Evolutionary conservation across 257 asterid genomes (phyloP), one percentile per base, ranked within the genome.

Genomic region (Gentiana macrophylla): DNA sequence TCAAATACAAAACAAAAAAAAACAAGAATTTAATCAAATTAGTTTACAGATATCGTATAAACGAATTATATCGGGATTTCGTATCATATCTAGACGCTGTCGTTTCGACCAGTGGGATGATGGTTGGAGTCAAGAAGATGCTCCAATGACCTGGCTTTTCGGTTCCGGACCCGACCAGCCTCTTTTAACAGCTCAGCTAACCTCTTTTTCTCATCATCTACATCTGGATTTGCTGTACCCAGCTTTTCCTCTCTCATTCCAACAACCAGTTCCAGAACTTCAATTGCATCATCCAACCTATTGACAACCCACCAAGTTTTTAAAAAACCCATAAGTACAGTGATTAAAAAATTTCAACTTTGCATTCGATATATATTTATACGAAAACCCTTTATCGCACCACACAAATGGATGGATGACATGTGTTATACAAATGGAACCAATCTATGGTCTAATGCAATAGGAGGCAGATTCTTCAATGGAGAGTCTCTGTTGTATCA

Each of bases 141-240:
- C 71, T 84, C 95, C 2, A 89, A 74, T 56, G 97, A 89, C 57
- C 87, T 79, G 72, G 80, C 81, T 67, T 84, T 89, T 44, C 93
- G 69, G 68, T 63, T 84, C 48, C 97, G 79, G 12, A 59, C 93
- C 63, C 85, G 67, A 46, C 95, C 94, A 0, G 84, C 89, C 74
- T 89, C 95, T 72, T 86, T 89, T 53, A 89, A 62, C 34, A 89
- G 80, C 79, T 86, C 95, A 0, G 80, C 83, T 75, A 89, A 50
- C 80, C 97, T 83, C 83, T 72, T 89, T 77, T 84, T 89, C 73
- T 89, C 97, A 33, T 89, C 97, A 6, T 80, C 90, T 37, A 89
- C 90, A 0, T 89, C 95, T 49, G 97, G 95, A 79, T 89, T 89
- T 37, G 97, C 97, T 59, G 97, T 86, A 68, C 97, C 97, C 15